Percentiles rank a stretch among this genome's conserved stretches.
Conservation (phyloP, 371 early-diverging fungal species). For the Lichtheimia corymbifera region DNA sequence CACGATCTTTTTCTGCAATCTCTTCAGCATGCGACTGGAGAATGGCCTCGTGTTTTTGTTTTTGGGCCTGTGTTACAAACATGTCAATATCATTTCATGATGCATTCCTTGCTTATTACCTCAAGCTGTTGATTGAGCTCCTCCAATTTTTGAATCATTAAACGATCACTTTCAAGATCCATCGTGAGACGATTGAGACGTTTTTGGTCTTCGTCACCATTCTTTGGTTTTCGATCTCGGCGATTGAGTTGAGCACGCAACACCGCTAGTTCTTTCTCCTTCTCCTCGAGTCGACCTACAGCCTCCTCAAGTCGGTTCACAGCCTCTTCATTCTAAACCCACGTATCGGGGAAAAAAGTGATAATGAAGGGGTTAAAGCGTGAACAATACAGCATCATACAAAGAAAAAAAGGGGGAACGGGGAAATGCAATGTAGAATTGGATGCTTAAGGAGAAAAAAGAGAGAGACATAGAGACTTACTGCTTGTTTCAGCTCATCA, state of each 20-base stretch:
- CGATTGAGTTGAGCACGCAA: constrained; percentile 35
- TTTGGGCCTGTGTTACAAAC: constrained; percentile 33
- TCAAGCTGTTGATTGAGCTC: constrained; percentile 47
- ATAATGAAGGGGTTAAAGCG: neutral
- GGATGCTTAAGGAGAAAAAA: neutral
- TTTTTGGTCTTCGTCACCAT: constrained; percentile 25
- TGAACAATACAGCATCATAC: neutral
- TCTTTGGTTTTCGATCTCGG: constrained; percentile 32
- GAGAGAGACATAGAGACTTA: constrained; percentile 16
- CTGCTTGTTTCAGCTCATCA: constrained; percentile 40
- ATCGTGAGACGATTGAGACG: constrained; percentile 41
- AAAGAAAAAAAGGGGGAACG: neutral
- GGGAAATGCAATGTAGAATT: constrained; percentile 3
- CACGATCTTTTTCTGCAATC: constrained; percentile 48
- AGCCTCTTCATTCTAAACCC: constrained; percentile 37
- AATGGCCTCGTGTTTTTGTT: constrained; percentile 44
- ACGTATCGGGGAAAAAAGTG: neutral
- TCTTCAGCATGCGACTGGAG: constrained; percentile 42
- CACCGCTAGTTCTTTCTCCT: constrained; percentile 41
- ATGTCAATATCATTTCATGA: neutral
- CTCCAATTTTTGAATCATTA: constrained; percentile 44
- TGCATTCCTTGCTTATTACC: constrained; percentile 19
- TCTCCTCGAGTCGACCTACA: constrained; percentile 35
- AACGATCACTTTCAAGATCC: constrained; percentile 46
- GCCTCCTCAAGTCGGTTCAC: constrained; percentile 33